Evolutionary conservation across 2,329 filamentous ascomycete species (phyloP).

Genomic region (Fusarium concolor): DNA sequence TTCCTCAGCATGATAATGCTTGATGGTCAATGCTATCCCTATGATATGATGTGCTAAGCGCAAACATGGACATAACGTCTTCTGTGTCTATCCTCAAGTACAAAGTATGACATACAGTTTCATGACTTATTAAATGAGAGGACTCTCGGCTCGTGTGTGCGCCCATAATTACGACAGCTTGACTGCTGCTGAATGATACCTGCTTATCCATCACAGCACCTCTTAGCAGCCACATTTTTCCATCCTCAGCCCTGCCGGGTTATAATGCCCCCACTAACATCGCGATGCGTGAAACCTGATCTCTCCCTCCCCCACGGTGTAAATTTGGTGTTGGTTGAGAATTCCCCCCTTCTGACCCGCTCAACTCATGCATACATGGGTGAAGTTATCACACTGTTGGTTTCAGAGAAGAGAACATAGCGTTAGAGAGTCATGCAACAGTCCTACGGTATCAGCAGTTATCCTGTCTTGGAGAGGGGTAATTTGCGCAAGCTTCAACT

Average conservation of each 20-base stretch:
- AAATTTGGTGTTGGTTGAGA: not conserved
- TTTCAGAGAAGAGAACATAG: not conserved
- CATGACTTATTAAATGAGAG: not conserved
- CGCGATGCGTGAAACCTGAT: not conserved
- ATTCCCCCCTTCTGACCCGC: not conserved
- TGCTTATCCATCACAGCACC: not conserved
- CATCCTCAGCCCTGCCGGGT: not conserved
- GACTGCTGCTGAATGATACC: not conserved
- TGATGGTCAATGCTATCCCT: not conserved
- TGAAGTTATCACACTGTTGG: constrained; percentile 3
- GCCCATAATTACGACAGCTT: not conserved
- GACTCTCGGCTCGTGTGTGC: not conserved
- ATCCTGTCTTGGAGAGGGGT: not conserved
- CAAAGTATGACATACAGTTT: not conserved
- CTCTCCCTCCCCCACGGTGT: not conserved
- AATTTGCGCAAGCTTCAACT: constrained; percentile 1
- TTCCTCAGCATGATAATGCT: not conserved
- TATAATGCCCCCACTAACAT: not conserved
- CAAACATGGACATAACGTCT: not conserved
- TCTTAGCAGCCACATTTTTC: not conserved
- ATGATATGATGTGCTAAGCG: no score
- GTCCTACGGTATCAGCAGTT: constrained; percentile 21
- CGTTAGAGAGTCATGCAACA: constrained; percentile 19
- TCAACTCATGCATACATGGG: not conserved
- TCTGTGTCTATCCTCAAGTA: not conserved